Base-by-base conservation (phyloP, 805 yeast genomes). In the Myxozyma lipomycoides region DNA sequence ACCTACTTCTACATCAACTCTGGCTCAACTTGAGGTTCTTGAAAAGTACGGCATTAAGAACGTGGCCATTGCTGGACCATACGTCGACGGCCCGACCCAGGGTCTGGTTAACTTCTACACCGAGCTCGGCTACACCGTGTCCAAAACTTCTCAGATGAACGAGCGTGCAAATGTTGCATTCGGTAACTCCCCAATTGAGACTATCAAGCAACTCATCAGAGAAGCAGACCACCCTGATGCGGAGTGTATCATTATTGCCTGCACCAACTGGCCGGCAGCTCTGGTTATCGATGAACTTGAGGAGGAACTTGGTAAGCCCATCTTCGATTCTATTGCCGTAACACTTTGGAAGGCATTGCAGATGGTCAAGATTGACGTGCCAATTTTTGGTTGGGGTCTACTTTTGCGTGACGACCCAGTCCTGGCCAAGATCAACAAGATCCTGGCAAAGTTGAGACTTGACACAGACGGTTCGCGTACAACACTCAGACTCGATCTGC, bases 231-330 rank as follows among this genome's bases (percentile, higher is more conserved):
- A 37, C 2, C 52, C 52, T 4, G 52, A 48, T 1, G 52, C 52
- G 3, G 52, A 48, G 44, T 48, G 52, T 28, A 48, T 48, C 18
- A 42, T 48, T 18, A 41, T 48, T 7, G 52, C 52, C 25, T 48
- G 52, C 28, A 48, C 52, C 28, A 48, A 48, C 48, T 48, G 52
- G 52, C 52, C 52, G 12, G 52, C 40, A 2, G 52, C 52, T 21
- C 36, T 48, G 19, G 50, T 48, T 6, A 18, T 48, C 2, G 52
- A 48, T 15, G 52, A 48, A 32, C 30, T 48, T 43, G 52, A 48
- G 40, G 52, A 43, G 17, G 52, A 48, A 28, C 37, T 48, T 4
- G 50, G 50, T 19, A 48, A 48, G 45, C 52, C 52, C 12, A 48
- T 48, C 19, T 48, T 19, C 28, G 52, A 48, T 21, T 35, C 43